phyloP scores from a whole-genome alignment of 495 filamentous ascomycete genomes.

The Apiosordaria backusii region DNA sequence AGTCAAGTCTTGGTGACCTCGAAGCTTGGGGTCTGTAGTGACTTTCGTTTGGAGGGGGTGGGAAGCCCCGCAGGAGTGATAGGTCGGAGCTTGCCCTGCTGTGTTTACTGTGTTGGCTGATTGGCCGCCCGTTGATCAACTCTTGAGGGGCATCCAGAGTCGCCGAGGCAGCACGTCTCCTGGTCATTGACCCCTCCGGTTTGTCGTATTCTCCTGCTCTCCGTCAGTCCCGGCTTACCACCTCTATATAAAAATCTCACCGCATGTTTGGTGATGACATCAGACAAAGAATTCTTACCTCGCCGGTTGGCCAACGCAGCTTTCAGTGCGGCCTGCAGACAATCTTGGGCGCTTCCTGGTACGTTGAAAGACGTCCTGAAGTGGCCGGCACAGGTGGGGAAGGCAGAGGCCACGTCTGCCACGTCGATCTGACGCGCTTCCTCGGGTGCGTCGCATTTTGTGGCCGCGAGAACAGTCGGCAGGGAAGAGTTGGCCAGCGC shows the following conservation, averaged over 20 bases:
- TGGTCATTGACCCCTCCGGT: slow-evolving; percentile 25
- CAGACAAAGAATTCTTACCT: slow-evolving; percentile 52
- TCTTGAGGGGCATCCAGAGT: slow-evolving; percentile 51
- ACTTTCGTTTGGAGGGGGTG: slow-evolving; percentile 29
- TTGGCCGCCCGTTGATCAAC: slow-evolving; percentile 39
- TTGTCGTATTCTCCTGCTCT: slow-evolving; percentile 20
- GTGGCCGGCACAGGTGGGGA: slow-evolving; percentile 60
- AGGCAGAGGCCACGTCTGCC: slow-evolving; percentile 55
- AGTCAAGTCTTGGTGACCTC: slow-evolving; percentile 32
- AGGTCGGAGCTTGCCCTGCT: slow-evolving; percentile 65
- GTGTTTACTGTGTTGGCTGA: slow-evolving; percentile 53
- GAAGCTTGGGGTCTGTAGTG: slow-evolving; percentile 32
- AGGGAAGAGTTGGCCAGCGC: slow-evolving; percentile 62
- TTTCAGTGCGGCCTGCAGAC: slow-evolving; percentile 70
- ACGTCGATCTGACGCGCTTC: slow-evolving; percentile 58
- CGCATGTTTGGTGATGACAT: neutral
- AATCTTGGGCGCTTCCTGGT: slow-evolving; percentile 72
- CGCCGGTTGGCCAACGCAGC: slow-evolving; percentile 60
- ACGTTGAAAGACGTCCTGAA: slow-evolving; percentile 67
- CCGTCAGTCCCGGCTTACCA: neutral
- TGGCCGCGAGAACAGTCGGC: slow-evolving; percentile 74
- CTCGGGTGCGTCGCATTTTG: slow-evolving; percentile 74
- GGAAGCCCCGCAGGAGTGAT: slow-evolving; percentile 47
- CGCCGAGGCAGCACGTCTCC: slow-evolving; percentile 49
- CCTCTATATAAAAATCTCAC: neutral